A percentile compares a stretch with the other conserved stretches of the same genome.
These are phyloP conservation scores for Royoungia palumana DNA, from an alignment of 768 basidiomycete genomes.

Conservation along the genomic window DNA sequence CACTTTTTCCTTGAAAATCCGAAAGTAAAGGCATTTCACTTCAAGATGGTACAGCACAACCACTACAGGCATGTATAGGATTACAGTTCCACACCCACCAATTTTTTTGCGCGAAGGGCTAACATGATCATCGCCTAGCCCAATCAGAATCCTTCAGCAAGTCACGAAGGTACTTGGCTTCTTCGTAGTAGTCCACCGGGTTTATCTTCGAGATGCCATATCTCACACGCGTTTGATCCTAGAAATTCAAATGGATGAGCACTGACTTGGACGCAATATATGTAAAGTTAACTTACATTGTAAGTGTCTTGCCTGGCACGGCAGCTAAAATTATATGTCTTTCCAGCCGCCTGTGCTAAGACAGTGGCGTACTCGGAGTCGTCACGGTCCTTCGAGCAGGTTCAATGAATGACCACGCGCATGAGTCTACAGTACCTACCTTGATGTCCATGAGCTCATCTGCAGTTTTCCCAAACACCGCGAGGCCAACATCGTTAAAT, in stretches of 20 bases:
- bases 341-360: slow-evolving; percentile 63
- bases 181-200: slow-evolving; percentile 66
- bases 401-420: background rate
- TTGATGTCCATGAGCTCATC: slow-evolving; percentile 74
- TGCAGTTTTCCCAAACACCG: slow-evolving; percentile 73
- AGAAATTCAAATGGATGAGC: slow-evolving; percentile 1
- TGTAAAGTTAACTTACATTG: slow-evolving; percentile 55
- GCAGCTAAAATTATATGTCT: slow-evolving; percentile 78
- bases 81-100: background rate
- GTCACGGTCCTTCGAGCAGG: slow-evolving; percentile 48
- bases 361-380: slow-evolving; percentile 55
- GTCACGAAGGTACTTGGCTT: slow-evolving; percentile 56
- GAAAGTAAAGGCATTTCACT: background rate
- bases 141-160: slow-evolving; percentile 54
- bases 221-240: slow-evolving; percentile 82
- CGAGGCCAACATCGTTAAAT: slow-evolving; percentile 88
- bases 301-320: slow-evolving; percentile 85
- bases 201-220: slow-evolving; percentile 74
- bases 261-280: background rate
- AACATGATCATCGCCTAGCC: slow-evolving; percentile 39
- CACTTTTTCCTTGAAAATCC: background rate
- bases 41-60: background rate
- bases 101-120: background rate
- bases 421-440: slow-evolving; percentile 34
- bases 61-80: slow-evolving; percentile 5